Evolutionary conservation across 1,139 yeast genomes (phyloP).

Genomic region (Suhomyces choctaworum): DNA sequence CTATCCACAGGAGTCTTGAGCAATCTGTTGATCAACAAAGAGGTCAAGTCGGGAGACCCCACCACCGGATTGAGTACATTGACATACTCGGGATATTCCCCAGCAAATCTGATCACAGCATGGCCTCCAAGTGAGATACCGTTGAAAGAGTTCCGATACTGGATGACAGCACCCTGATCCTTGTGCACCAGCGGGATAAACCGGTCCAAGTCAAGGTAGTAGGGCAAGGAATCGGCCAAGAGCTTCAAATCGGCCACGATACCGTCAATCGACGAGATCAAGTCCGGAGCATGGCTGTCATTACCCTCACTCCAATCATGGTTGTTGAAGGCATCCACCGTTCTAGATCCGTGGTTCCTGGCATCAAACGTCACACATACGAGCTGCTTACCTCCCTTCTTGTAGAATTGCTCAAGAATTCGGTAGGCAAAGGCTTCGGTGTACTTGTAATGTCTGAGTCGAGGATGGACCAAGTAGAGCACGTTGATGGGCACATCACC

Average conservation of each 20-base stretch:
- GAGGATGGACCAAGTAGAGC: slow-evolving; percentile 42
- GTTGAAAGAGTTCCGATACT: slow-evolving; percentile 38
- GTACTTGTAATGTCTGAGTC: slow-evolving; percentile 29
- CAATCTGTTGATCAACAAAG: slow-evolving; percentile 45
- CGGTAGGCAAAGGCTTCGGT: slow-evolving; percentile 37
- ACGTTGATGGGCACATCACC: slow-evolving; percentile 36
- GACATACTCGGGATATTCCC: slow-evolving; percentile 38
- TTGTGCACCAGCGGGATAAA: slow-evolving; percentile 23
- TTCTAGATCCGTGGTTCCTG: slow-evolving; percentile 61
- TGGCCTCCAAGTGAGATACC: slow-evolving; percentile 70
- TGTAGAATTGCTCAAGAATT: slow-evolving; percentile 29
- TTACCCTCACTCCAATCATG: slow-evolving; percentile 50
- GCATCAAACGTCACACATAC: slow-evolving; percentile 57
- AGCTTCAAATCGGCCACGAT: slow-evolving; percentile 49
- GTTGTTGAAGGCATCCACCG: slow-evolving; percentile 37
- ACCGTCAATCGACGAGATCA: slow-evolving; percentile 54
- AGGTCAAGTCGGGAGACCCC: slow-evolving; percentile 47
- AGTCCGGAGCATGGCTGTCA: slow-evolving; percentile 51
- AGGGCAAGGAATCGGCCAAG: slow-evolving; percentile 51
- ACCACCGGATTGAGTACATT: slow-evolving; percentile 47
- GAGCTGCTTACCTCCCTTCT: slow-evolving; percentile 23
- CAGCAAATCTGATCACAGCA: slow-evolving; percentile 49
- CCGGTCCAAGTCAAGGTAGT: slow-evolving; percentile 38
- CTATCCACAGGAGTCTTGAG: slow-evolving; percentile 19
- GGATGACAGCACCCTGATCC: slow-evolving; percentile 21